Conservation (phyloP, 371 early-diverging fungal species). For the Apophysomyces elegans region DNA sequence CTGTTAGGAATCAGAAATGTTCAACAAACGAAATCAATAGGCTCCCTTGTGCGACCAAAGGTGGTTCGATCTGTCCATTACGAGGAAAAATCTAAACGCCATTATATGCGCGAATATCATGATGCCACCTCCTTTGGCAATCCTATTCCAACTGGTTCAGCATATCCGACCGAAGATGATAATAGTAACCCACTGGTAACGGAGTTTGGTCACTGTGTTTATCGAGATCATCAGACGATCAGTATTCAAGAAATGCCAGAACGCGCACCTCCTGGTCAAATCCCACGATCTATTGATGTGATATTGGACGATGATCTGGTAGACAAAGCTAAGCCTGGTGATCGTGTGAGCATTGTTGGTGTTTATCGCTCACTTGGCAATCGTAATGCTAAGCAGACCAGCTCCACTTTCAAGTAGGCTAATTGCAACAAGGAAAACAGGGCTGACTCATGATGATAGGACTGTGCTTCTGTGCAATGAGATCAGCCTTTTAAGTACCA, state of each 20-base stretch:
- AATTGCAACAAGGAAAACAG: neutral
- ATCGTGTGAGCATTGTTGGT: constrained; percentile 96
- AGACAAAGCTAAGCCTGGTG: constrained; percentile 98
- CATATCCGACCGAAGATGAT: constrained; percentile 91
- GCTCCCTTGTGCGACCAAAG: constrained; percentile 97
- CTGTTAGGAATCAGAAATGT: neutral
- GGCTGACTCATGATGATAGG: constrained; percentile 36
- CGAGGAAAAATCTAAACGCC: constrained; percentile 81
- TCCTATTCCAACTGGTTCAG: constrained; percentile 69
- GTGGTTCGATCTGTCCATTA: constrained; percentile 95
- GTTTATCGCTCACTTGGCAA: constrained; percentile 91
- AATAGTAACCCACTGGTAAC: constrained; percentile 90
- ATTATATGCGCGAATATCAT: constrained; percentile 88
- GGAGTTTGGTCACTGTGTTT: constrained; percentile 95
- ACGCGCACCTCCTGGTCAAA: constrained; percentile 96
- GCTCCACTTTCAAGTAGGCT: constrained; percentile 81
- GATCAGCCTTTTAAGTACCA: constrained; percentile 83
- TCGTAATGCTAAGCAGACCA: constrained; percentile 74
- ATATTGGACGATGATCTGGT: constrained; percentile 98
- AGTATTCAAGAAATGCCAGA: constrained; percentile 99
- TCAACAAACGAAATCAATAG: constrained; percentile 30
- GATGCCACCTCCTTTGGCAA: constrained; percentile 75
- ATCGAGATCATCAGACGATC: constrained; percentile 96
- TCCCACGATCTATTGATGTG: constrained; percentile 98
- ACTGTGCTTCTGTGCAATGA: constrained; percentile 94